A percentile compares a stretch with the other conserved stretches of the same genome.
These are phyloP conservation scores for Fusarium coicis DNA, from an alignment of 2,329 filamentous ascomycete species.

Conservation along the genomic window DNA sequence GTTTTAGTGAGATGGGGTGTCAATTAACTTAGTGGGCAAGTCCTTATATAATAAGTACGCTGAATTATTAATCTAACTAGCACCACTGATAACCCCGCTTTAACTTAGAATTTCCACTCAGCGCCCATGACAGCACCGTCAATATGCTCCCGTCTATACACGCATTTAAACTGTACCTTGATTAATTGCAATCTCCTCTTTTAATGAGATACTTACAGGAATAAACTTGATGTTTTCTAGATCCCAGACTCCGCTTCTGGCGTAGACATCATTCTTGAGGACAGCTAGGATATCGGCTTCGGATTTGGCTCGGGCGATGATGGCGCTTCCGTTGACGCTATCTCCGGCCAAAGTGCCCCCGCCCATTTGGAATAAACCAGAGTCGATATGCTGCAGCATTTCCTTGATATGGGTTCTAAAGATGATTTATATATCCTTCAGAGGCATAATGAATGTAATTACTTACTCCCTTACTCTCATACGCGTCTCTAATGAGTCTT, in stretches of 20 bases:
- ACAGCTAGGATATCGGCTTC: neutral
- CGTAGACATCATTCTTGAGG: neutral
- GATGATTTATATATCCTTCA: too few relatives aligned
- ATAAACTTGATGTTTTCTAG: neutral
- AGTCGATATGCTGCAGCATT: neutral
- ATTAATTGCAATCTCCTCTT: accelerated
- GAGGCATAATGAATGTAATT: accelerated
- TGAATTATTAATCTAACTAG: neutral
- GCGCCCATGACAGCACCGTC: neutral
- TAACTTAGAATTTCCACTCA: neutral
- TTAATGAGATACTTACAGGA: neutral
- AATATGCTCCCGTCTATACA: neutral
- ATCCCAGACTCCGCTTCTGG: neutral
- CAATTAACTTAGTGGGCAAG: neutral
- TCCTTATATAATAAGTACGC: neutral
- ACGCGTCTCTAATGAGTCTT: neutral
- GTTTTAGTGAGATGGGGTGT: neutral
- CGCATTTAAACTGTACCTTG: neutral
- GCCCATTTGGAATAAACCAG: conserved; percentile 2
- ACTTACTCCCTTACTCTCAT: neutral
- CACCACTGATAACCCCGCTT: neutral
- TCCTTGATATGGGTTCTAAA: neutral
- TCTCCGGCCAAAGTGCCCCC: neutral
- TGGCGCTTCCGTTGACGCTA: neutral
- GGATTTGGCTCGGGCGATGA: neutral